phyloP scores from a whole-genome alignment of 2,329 filamentous ascomycete genomes.

The Pseudogymnoascus sp. region DNA sequence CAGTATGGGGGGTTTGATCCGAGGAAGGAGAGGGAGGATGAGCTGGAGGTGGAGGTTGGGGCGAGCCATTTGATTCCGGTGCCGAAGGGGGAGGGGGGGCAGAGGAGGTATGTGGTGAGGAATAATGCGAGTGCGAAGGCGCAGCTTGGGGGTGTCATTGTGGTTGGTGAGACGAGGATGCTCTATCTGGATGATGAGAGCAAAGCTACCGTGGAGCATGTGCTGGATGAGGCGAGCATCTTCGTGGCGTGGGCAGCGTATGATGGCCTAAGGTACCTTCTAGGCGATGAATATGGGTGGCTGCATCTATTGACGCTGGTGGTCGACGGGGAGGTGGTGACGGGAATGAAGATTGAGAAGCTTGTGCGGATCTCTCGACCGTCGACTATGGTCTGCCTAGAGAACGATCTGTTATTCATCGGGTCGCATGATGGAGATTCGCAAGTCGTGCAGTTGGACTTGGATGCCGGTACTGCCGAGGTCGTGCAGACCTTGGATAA shows the following conservation, averaged over 20 bases:
- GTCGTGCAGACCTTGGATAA: constrained; percentile 72
- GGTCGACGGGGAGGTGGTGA: constrained; percentile 55
- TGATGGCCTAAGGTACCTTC: constrained; percentile 73
- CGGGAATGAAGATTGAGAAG: constrained; percentile 61
- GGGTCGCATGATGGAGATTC: constrained; percentile 92
- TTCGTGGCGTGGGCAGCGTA: constrained; percentile 89
- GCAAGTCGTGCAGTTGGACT: constrained; percentile 63
- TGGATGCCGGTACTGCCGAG: constrained; percentile 39
- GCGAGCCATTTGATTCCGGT: constrained; percentile 58
- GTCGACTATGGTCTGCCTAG: constrained; percentile 70
- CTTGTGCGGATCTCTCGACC: constrained; percentile 66
- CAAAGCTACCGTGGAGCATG: constrained; percentile 56
- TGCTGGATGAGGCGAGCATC: constrained; percentile 66
- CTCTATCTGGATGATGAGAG: constrained; percentile 77
- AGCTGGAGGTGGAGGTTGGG: constrained; percentile 47
- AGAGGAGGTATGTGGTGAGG: constrained; percentile 54
- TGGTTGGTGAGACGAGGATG: constrained; percentile 73
- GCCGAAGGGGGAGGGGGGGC: constrained; percentile 45
- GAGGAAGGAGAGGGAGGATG: constrained; percentile 47
- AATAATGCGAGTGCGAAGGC: constrained; percentile 43
- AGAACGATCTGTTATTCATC: constrained; percentile 67
- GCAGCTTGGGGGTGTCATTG: constrained; percentile 62
- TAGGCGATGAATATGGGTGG: constrained; percentile 85
- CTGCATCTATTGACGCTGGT: constrained; percentile 79
- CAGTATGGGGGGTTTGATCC: constrained; percentile 49